Percentiles rank a stretch among this genome's conserved stretches.
phyloP scores from a whole-genome alignment of 352 stramenopile species.

The Phytophthora hybrid region DNA sequence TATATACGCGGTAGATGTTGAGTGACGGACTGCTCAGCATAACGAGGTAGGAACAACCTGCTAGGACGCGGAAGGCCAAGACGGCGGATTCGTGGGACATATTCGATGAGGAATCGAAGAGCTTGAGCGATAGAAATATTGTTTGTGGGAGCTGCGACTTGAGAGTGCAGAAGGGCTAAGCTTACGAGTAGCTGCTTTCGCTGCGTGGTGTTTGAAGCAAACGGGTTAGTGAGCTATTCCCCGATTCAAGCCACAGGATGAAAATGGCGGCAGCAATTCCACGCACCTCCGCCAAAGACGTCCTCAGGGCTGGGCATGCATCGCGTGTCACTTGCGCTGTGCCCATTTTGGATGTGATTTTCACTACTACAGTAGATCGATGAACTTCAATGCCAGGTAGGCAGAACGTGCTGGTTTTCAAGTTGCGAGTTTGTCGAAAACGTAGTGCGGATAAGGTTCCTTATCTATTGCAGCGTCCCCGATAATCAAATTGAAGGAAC shows the following conservation, averaged over 20 bases:
- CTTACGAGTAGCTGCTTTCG: neutral
- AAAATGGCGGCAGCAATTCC: neutral
- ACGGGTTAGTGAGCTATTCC: neutral
- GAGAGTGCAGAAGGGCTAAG: neutral
- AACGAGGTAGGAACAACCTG: conserved; percentile 36
- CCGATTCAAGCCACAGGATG: neutral
- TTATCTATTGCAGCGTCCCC: too few relatives aligned
- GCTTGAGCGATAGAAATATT: neutral
- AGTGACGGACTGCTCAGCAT: conserved; percentile 54
- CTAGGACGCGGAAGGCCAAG: conserved; percentile 32
- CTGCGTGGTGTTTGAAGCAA: neutral
- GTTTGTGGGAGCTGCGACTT: neutral
- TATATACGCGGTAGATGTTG: conserved; percentile 46
- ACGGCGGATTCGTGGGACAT: conserved; percentile 33
- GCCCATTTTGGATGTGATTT: neutral
- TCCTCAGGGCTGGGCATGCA: neutral
- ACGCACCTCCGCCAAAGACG: neutral
- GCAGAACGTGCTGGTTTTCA: too few relatives aligned
- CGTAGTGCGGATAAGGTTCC: too few relatives aligned
- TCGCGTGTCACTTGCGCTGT: neutral
- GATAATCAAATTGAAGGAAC: too few relatives aligned
- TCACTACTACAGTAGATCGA: neutral
- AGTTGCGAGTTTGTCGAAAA: too few relatives aligned
- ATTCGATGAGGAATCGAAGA: conserved; percentile 2
- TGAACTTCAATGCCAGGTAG: neutral